phyloP scores from a whole-genome alignment of 768 basidiomycete species.

The Suillus cothurnatus region DNA sequence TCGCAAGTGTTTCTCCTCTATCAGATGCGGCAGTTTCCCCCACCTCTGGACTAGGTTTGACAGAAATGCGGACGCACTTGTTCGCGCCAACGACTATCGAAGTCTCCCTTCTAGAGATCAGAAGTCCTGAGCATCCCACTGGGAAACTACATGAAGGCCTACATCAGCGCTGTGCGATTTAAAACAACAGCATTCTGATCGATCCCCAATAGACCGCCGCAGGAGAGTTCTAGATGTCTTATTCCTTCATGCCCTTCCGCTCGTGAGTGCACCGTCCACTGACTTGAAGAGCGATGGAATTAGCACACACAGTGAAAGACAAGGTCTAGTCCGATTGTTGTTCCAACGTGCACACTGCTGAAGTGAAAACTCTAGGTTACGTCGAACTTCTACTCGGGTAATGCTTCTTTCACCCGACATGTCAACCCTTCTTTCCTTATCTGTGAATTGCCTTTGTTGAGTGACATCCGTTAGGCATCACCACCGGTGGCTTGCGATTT shows the following conservation, averaged over 20 bases:
- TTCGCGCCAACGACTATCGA: slow-evolving; percentile 23
- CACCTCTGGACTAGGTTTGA: slow-evolving; percentile 71
- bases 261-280: neutral
- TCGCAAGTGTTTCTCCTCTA: slow-evolving; percentile 35
- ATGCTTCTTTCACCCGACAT: neutral
- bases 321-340: neutral
- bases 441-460: neutral
- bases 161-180: neutral
- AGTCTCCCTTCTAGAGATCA: slow-evolving; percentile 22
- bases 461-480: neutral
- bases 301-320: neutral
- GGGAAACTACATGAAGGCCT: neutral
- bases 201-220: slow-evolving; percentile 17
- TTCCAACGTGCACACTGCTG: neutral
- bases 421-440: neutral
- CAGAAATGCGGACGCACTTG: slow-evolving; percentile 67
- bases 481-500: neutral
- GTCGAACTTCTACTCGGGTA: neutral
- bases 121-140: slow-evolving; percentile 15
- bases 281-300: neutral
- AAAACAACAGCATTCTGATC: no score
- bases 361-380: slow-evolving; percentile 1
- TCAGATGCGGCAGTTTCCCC: slow-evolving; percentile 56
- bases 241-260: slow-evolving; percentile 17
- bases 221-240: slow-evolving; percentile 24